These are phyloP conservation scores for Ormosia emarginata DNA, from an alignment of 306 rosid species.

Conservation along the genomic window DNA sequence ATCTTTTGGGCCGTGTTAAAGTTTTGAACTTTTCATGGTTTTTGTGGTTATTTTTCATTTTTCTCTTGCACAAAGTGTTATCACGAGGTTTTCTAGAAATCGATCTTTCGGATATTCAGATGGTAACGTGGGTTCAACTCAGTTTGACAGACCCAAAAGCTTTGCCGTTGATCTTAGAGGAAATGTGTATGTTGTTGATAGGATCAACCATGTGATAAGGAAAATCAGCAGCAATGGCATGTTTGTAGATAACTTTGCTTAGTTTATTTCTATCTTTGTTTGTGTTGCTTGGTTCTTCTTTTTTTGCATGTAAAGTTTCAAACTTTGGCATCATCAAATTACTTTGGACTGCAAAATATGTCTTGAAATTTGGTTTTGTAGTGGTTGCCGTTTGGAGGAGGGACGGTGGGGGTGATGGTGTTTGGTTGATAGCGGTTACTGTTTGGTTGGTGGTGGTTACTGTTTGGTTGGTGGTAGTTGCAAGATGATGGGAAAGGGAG, in stretches of 20 bases:
- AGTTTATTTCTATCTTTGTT: too few relatives aligned
- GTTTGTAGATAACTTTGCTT: neutral
- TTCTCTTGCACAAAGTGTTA: slow-evolving; percentile 39
- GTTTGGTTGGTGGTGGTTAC: too few relatives aligned
- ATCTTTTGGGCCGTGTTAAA: neutral
- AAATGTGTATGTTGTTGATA: slow-evolving; percentile 68
- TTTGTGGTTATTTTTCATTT: neutral
- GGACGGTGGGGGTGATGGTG: too few relatives aligned
- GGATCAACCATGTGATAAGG: slow-evolving; percentile 39
- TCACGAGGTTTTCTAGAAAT: slow-evolving; percentile 40
- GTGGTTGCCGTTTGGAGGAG: too few relatives aligned
- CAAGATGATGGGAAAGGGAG: too few relatives aligned
- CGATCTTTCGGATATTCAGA: slow-evolving; percentile 50
- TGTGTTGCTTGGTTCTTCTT: neutral
- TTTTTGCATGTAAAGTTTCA: neutral
- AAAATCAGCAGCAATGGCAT: slow-evolving; percentile 56
- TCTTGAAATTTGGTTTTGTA: neutral
- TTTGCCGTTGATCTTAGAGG: slow-evolving; percentile 63
- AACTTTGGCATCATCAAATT: neutral
- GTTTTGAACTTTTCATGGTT: neutral
- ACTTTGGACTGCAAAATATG: neutral
- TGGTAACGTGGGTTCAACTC: slow-evolving; percentile 49
- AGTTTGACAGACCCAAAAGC: slow-evolving; percentile 47
- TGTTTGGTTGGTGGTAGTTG: too few relatives aligned
- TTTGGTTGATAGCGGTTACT: too few relatives aligned